Percentiles rank a stretch among this genome's conserved stretches.
Evolutionary conservation across 805 yeast genomes (phyloP).

Genomic region (Saturnispora saitoi): DNA sequence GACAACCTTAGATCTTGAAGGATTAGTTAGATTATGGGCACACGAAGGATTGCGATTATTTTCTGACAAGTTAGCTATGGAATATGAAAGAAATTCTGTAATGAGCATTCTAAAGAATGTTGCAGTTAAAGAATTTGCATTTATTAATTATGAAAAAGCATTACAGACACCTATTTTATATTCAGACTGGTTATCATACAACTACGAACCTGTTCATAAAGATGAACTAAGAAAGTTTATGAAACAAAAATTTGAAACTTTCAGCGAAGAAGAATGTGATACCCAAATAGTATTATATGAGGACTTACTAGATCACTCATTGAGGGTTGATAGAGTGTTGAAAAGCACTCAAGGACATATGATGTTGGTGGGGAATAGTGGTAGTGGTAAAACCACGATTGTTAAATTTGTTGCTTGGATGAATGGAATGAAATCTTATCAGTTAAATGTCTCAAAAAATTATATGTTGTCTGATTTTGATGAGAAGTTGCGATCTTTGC

Average conservation of each 20-base stretch:
- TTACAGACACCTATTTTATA: constrained; percentile 49
- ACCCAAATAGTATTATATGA: constrained; percentile 54
- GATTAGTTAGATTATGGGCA: constrained; percentile 58
- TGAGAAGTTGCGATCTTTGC: constrained; percentile 43
- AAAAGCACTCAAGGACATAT: constrained; percentile 85
- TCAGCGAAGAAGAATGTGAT: constrained; percentile 71
- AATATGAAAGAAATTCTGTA: constrained; percentile 44
- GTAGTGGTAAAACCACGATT: constrained; percentile 74
- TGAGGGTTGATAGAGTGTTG: constrained; percentile 74
- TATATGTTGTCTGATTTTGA: constrained; percentile 64
- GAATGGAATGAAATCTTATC: constrained; percentile 59
- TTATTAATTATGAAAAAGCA: constrained; percentile 29
- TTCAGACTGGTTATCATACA: constrained; percentile 66
- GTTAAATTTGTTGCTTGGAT: constrained; percentile 86
- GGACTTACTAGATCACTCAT: constrained; percentile 62
- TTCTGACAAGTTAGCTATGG: constrained; percentile 54
- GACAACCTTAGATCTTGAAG: constrained; percentile 29
- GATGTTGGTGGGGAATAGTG: constrained; percentile 73
- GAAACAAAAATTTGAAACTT: constrained; percentile 53
- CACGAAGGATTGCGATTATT: constrained; percentile 78
- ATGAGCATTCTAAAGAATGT: constrained; percentile 28
- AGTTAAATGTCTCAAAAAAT: constrained; percentile 45
- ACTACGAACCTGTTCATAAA: constrained; percentile 48
- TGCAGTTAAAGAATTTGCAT: constrained; percentile 38
- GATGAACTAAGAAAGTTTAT: constrained; percentile 46